Base-by-base conservation (phyloP, 2,329 filamentous ascomycete genomes). In the Simplicillium sp. region DNA sequence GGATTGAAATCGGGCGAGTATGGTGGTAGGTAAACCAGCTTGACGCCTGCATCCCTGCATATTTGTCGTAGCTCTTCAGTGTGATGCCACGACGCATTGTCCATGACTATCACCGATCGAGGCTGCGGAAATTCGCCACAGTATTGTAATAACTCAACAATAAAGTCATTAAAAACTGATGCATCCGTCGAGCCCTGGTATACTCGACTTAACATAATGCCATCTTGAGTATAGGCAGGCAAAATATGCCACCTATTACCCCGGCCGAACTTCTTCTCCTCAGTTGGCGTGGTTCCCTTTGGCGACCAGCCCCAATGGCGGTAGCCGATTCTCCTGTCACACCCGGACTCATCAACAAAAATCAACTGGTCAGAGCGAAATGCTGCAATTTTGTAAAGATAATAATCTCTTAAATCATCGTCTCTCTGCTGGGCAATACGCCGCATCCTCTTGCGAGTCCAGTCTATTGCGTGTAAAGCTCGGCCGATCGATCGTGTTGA, bases 331-430 rank as follows among this genome's bases (percentile, higher is more conserved):
- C 51, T 49, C 48, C 57, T 58, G 46, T 64, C 55, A 45, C 50
- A 59, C 6, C 58, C 53, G 39, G 59, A 61, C 47, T 65, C 50
- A 44, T 64, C 54, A 16, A 60, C 50, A 43, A 53, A 62, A 18
- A 63, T 51, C 25, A 61, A 47, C 34, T 60, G 51, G 44, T 58
- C 56, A 9, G 53, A 60, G 18, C 47, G 44, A 40, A 54, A 58
- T 16, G 51, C 34, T n/a, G 54, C 56, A 11, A 62, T 41, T 7
- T 52, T 54, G 46, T 62, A 48, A 18, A 56, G 49, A 46, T 64
- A 62, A 34, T 51, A 48, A 44, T 60, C 56, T 48, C 54, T 51
- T 40, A 65, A 47, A 32, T 61, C 52, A 14, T 48, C 37, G 50
- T 59, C 58, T 34, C 44, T 52, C 48, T 61, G 51, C 44, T 54